Evolutionary conservation across 257 asterid genomes (phyloP), one percentile per base, ranked within the genome.

Genomic region (Plantago elongata): DNA sequence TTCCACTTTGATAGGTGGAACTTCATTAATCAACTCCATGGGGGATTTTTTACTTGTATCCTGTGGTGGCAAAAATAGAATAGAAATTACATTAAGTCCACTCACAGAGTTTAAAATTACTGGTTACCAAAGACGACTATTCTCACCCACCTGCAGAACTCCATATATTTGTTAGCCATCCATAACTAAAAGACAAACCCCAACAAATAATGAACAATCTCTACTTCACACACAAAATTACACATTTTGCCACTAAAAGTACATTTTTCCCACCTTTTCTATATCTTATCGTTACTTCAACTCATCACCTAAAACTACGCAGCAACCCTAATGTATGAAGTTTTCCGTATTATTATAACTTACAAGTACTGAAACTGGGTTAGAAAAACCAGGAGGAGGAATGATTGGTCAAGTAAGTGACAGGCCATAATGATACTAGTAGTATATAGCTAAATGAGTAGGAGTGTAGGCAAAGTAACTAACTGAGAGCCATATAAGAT

Each of bases 1-100:
- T 60, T 79, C 84, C 45, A 93, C 95, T 86, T 77, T 89, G 79
- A 89, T 86, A 8, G 99, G 97, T 68, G 91, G 94, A 72, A 89
- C 99, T 82, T 93, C 99, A 70, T 85, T 87, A 83, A 93, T 93
- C 87, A 93, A 70, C 69, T 93, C 92, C 96, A 89, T 89, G 10
- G 97, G 97, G 62, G 99, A 93, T 69, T 85, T 87, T 64, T 77
- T 83, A 72, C 85, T 83, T 29, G 80, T 68, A 71, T 89, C 96
- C 96, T 89, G 67, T 52, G 65, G 63, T 29, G 57, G 57, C 18
- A 9, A 45, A 45, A 43, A 73, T 57, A 51, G 62, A 12, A 48
- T 65, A 46, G 45, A 30, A 48, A 34, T 8, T 54, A 52, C 64
- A 16, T 56, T 48, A 43, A 63, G 46, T 40, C 17, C 30, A 44